Base-by-base conservation (phyloP, 208 protist species). In the Crithidia thermophila region DNA sequence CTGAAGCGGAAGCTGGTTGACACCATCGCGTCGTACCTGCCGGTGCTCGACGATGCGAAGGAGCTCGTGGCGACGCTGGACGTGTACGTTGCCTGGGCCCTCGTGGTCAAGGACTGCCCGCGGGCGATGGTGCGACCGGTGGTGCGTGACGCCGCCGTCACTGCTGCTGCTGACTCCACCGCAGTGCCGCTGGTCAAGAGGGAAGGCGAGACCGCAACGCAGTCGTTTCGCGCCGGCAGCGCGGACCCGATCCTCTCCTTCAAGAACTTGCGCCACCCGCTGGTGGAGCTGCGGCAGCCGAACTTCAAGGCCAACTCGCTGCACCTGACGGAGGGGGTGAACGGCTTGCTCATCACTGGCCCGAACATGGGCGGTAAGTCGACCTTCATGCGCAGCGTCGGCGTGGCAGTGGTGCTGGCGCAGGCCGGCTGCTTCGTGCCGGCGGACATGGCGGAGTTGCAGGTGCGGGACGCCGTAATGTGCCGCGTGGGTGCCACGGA, bases 341-440 rank as follows among this genome's bases (percentile, higher is more conserved):
- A 93, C 58, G 81, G 52, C 0, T 51, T 94, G 6, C 81, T 98
- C 51, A 94, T 98, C 40, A 98, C 95, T 6, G 95, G 95, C 7
- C 93, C 93, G 18, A 98, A 98, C 77, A 97, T 99, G 98, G 98
- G 98, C 50, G 99, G 99, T 45, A 99, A 99, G 80, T 99, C 95
- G 0, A 99, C 99, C 1, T 99, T 97, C 84, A 99, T 99, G 81
- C 84, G 94, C 65, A 96, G 96, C 76, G 88, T 98, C 13, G 99
- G 95, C 46, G 82, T 99, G 28, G 94, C 94, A 18, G 88, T 98
- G 14, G 85, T 99, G 14, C 90, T 99, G 74, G 98, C 99, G 13
- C 99, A 99, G 76, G 98, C 99, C 20, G 99, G 99, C 27, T 99
- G 94, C 73, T 99, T 98, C 84, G 98, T 99, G 18, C 99, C 99